Conservation (phyloP, 2,329 filamentous ascomycete species). For the Ceratocystis papillata region DNA sequence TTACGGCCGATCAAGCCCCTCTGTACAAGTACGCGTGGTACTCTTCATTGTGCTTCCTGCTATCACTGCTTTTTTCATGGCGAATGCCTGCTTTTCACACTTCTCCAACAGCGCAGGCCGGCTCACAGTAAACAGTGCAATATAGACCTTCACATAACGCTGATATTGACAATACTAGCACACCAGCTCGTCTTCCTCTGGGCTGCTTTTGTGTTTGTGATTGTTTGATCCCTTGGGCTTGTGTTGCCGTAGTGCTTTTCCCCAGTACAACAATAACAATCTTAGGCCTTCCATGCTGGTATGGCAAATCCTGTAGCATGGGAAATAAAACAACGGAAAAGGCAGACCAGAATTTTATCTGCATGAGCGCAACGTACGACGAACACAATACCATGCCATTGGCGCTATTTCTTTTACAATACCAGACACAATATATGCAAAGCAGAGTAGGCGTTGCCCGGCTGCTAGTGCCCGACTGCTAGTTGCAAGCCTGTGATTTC, state of each 20-base stretch:
- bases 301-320: conserved; percentile 5
- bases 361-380: neutral
- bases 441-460: neutral
- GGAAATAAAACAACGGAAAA: neutral
- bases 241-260: neutral
- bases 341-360: neutral
- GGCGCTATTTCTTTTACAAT: neutral
- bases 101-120: no score
- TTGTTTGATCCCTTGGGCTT: neutral
- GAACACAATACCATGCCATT: conserved; percentile 3
- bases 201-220: neutral
- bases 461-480: neutral
- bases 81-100: no score
- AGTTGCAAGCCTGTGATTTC: neutral
- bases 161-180: neutral
- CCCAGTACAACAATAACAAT: neutral
- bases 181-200: neutral
- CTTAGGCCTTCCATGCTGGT: neutral
- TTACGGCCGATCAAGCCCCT: neutral
- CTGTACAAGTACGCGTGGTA: no score
- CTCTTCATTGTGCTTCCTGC: no score
- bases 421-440: neutral
- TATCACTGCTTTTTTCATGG: no score
- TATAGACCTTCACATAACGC: neutral
- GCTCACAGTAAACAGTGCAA: neutral